A percentile compares a stretch with the other conserved stretches of the same genome.
These are phyloP conservation scores for Phyllosticta capitalensis DNA, from an alignment of 2,329 filamentous ascomycete species.

Conservation along the genomic window DNA sequence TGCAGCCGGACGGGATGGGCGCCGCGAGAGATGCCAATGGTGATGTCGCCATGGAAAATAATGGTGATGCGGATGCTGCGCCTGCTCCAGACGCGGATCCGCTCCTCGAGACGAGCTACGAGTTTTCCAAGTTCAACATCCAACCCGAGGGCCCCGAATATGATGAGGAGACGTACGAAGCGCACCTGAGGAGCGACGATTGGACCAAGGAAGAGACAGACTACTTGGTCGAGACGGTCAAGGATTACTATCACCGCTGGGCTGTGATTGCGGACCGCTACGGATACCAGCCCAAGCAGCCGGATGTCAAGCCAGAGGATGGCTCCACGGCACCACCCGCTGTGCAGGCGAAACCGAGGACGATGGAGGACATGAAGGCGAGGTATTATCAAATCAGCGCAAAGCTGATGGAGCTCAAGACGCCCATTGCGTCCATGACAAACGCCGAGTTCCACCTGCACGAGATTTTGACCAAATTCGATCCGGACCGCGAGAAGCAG, in stretches of 20 bases:
- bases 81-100: constrained; percentile 22
- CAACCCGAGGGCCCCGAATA: constrained; percentile 70
- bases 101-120: constrained; percentile 39
- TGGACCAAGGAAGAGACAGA: constrained; percentile 94
- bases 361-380: constrained; percentile 83
- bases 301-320: not conserved
- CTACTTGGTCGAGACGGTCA: constrained; percentile 67
- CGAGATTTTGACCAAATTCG: constrained; percentile 79
- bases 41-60: constrained; percentile 19
- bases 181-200: constrained; percentile 60
- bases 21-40: not conserved
- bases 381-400: constrained; percentile 80
- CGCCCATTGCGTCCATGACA: constrained; percentile 55
- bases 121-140: constrained; percentile 83
- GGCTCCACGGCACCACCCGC: constrained; percentile 29
- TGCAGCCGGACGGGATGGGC: constrained; percentile 25
- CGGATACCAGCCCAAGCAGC: constrained; percentile 49
- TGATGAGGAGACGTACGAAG: constrained; percentile 76
- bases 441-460: constrained; percentile 72
- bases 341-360: constrained; percentile 42
- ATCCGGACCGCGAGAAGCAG: constrained; percentile 65
- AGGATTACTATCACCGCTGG: constrained; percentile 82
- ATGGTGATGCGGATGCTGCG: constrained; percentile 23
- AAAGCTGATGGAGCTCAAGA: constrained; percentile 32
- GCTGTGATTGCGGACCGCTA: constrained; percentile 88